A percentile compares a stretch with the other conserved stretches of the same genome.
Evolutionary conservation across 495 filamentous ascomycete genomes (phyloP).

Genomic region (Hypoxylon trugodes): DNA sequence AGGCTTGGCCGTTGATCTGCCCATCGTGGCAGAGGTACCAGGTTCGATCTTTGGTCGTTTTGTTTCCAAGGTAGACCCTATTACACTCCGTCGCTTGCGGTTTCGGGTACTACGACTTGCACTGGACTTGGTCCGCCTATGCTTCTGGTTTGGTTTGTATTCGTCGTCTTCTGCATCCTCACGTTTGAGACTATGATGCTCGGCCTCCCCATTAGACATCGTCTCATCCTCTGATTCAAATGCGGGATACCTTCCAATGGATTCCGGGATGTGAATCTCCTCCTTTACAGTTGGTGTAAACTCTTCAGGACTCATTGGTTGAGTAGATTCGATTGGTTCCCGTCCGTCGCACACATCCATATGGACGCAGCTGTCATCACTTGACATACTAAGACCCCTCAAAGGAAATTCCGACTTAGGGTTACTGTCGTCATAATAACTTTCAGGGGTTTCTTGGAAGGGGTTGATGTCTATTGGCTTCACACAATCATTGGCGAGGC

Average conservation of each 20-base stretch:
- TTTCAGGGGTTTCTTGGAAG: conserved; percentile 38
- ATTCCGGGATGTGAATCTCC: conserved; percentile 42
- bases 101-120: conserved; percentile 23
- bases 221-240: conserved; percentile 20
- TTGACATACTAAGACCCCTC: conserved; percentile 42
- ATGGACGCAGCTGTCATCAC: conserved; percentile 29
- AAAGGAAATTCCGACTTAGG: conserved; percentile 24
- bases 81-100: conserved; percentile 34
- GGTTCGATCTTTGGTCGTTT: conserved; percentile 39
- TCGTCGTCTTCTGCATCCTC: conserved; percentile 38
- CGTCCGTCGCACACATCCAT: conserved; percentile 22
- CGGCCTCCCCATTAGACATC: conserved; percentile 21
- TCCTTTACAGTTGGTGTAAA: conserved; percentile 42
- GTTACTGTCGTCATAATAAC: conserved; percentile 43
- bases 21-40: conserved; percentile 4
- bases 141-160: conserved; percentile 31
- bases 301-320: conserved; percentile 35
- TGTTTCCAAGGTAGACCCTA: conserved; percentile 21
- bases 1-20: conserved; percentile 16
- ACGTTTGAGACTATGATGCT: conserved; percentile 17
- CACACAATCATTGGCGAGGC: conserved; percentile 45
- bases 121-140: conserved; percentile 19
- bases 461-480: conserved; percentile 52
- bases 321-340: conserved; percentile 7
- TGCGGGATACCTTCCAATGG: conserved; percentile 27